Conservation (phyloP, 2,329 filamentous ascomycete species). For the Diplodia sapinea region DNA sequence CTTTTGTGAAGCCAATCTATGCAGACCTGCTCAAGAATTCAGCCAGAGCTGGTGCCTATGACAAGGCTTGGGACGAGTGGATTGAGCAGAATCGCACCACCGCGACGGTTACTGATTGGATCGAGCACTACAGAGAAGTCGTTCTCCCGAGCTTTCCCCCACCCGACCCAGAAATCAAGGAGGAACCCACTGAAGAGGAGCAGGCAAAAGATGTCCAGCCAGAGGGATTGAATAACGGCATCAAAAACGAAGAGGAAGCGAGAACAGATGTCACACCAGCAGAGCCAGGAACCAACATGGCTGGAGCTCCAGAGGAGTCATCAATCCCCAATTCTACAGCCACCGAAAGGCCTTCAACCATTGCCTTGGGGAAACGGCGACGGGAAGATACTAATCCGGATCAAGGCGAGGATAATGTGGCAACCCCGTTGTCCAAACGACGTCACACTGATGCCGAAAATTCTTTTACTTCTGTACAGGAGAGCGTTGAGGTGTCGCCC, state of each 20-base stretch:
- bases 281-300: background rate
- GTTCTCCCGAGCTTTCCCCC: constrained; percentile 9
- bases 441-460: background rate
- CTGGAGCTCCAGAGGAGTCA: background rate
- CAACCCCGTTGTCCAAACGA: background rate
- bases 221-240: background rate
- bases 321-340: background rate
- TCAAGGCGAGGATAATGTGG: background rate
- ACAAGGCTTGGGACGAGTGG: constrained; percentile 10
- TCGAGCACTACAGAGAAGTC: background rate
- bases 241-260: background rate
- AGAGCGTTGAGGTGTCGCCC: constrained; percentile 21
- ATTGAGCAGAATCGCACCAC: background rate
- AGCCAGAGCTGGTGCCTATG: background rate
- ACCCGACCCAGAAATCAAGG: background rate
- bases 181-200: background rate
- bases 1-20: background rate
- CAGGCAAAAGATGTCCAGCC: no score
- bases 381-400: background rate
- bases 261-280: background rate
- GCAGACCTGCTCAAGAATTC: background rate
- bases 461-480: background rate
- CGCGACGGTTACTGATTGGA: background rate
- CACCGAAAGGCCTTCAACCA: background rate
- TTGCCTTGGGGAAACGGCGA: constrained; percentile 1